These are phyloP conservation scores for Myochromella boudieri DNA, from an alignment of 768 basidiomycete genomes.

Conservation along the genomic window DNA sequence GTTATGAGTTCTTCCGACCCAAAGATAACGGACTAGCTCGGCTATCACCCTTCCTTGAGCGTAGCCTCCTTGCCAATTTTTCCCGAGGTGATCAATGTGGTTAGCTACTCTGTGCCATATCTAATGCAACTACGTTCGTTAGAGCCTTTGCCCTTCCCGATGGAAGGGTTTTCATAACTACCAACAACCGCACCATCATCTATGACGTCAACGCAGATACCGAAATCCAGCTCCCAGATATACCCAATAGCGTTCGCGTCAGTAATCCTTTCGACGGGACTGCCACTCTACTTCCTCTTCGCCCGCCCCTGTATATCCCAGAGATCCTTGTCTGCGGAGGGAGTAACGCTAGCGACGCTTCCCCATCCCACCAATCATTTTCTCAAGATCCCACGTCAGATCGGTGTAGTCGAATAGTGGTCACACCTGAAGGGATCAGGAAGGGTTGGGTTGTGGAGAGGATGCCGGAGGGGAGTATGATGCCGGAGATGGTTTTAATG, in stretches of 20 bases:
- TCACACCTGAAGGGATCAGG: too few species aligned
- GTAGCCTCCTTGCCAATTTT: conserved; percentile 19
- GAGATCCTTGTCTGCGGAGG: conserved; percentile 48
- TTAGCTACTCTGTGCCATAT: too few species aligned
- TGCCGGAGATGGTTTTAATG: conserved; percentile 34
- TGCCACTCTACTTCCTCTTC: conserved; percentile 33
- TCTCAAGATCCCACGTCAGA: conserved; percentile 36
- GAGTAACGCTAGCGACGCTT: conserved; percentile 28
- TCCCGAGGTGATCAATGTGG: conserved; percentile 21
- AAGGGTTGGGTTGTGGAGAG: conserved; percentile 44
- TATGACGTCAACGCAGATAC: conserved; percentile 37
- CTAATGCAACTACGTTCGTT: too few species aligned
- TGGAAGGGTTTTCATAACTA: conserved; percentile 37
- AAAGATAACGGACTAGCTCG: conserved; percentile 32
- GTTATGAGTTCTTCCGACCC: conserved; percentile 36
- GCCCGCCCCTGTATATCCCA: conserved; percentile 37
- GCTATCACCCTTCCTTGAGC: background rate
- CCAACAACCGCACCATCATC: conserved; percentile 39
- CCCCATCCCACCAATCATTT: conserved; percentile 25
- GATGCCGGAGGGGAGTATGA: conserved; percentile 37
- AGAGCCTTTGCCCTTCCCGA: conserved; percentile 30
- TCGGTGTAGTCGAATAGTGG: conserved; percentile 41
- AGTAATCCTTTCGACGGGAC: conserved; percentile 37
- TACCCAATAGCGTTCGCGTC: conserved; percentile 42
- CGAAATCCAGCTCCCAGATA: conserved; percentile 35